phyloP scores from a whole-genome alignment of 2,329 filamentous ascomycete genomes.

The Ilyonectria mors-panacis region DNA sequence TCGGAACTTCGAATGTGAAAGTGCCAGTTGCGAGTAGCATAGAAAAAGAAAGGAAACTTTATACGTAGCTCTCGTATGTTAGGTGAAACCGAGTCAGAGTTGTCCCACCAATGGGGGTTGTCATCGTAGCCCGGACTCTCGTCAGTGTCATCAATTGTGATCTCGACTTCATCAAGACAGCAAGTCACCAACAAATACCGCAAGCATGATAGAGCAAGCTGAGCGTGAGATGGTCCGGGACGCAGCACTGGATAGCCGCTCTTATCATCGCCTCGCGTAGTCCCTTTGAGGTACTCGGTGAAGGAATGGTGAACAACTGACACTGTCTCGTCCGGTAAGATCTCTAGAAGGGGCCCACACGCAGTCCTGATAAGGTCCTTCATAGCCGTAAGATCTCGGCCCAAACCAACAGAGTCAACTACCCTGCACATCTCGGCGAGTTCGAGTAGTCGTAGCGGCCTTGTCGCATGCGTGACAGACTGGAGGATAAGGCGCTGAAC shows the following conservation, averaged over 20 bases:
- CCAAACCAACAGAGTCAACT: background rate
- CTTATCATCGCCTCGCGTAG: background rate
- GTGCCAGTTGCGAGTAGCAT: background rate
- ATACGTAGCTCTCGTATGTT: background rate
- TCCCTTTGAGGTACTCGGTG: conserved; percentile 59
- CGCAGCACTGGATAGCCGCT: background rate
- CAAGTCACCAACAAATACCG: background rate
- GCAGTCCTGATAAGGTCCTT: conserved; percentile 58
- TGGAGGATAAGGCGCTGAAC: conserved; percentile 57
- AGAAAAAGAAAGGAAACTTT: background rate
- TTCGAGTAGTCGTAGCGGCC: conserved; percentile 60
- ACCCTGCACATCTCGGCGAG: conserved; percentile 48
- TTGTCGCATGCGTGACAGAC: conserved; percentile 58
- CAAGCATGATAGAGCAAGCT: background rate
- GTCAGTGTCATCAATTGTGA: background rate
- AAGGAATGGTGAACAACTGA: conserved; percentile 64
- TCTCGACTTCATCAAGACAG: background rate
- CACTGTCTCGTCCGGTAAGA: conserved; percentile 61
- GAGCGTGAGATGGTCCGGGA: background rate
- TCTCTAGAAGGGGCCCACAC: conserved; percentile 62
- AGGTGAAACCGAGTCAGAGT: background rate
- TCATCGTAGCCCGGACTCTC: background rate
- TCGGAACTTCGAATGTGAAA: background rate
- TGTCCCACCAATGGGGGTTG: background rate
- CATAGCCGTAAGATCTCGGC: conserved; percentile 42